Percentiles rank a stretch among this genome's conserved stretches.
Evolutionary conservation across 352 stramenopile species (phyloP).

Genomic region (Pythium angustatum): DNA sequence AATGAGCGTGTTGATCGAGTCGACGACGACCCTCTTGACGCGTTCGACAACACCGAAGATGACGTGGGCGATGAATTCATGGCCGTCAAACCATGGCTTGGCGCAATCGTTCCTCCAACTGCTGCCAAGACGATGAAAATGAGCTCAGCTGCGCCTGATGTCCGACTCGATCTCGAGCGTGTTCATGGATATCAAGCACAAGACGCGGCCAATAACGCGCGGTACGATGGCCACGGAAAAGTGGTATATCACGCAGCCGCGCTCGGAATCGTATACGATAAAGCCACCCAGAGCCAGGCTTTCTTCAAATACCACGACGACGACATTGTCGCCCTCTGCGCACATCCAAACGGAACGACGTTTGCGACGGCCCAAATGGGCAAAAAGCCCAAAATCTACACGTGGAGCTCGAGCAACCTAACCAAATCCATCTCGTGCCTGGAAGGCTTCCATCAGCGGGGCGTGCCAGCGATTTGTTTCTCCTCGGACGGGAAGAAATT

Average conservation of each 20-base stretch:
- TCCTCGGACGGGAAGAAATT: constrained; percentile 70
- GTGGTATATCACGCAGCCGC: constrained; percentile 83
- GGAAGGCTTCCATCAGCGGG: constrained; percentile 79
- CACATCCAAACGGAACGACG: constrained; percentile 72
- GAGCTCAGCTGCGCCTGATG: constrained; percentile 37
- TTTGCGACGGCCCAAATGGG: constrained; percentile 89
- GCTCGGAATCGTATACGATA: constrained; percentile 73
- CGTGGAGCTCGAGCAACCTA: constrained; percentile 53
- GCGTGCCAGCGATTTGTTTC: constrained; percentile 70
- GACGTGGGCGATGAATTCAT: constrained; percentile 88
- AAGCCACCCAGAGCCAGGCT: constrained; percentile 35
- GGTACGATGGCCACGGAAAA: constrained; percentile 49
- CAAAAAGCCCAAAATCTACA: constrained; percentile 80
- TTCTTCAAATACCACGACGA: constrained; percentile 80
- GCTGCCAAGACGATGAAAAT: constrained; percentile 40
- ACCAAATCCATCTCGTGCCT: constrained; percentile 45
- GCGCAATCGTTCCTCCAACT: constrained; percentile 75
- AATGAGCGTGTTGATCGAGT: neutral
- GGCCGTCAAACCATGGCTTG: constrained; percentile 88
- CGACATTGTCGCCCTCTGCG: constrained; percentile 80
- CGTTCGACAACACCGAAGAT: constrained; percentile 30
- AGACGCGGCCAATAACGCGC: constrained; percentile 77
- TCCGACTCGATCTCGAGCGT: constrained; percentile 55
- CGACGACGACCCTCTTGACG: constrained; percentile 36
- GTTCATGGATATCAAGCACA: constrained; percentile 82